phyloP scores from a whole-genome alignment of 495 filamentous ascomycete genomes.

The Rhypophila decipiens region DNA sequence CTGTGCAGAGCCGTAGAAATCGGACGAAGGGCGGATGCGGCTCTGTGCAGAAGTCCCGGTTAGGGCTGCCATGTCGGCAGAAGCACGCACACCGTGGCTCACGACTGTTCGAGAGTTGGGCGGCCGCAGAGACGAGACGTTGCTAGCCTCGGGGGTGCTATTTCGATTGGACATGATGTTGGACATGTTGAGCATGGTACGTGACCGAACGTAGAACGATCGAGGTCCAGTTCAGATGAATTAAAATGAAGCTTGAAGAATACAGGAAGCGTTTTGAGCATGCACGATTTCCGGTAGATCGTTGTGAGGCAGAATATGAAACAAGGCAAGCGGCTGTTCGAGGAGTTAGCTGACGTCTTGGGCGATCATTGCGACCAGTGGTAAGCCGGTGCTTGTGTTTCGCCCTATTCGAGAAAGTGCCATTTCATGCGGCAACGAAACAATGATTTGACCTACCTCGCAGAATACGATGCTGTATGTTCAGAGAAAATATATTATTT shows the following conservation, averaged over 20 bases:
- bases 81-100: constrained; percentile 85
- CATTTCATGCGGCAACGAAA: constrained; percentile 13
- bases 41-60: constrained; percentile 65
- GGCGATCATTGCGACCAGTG: constrained; percentile 19
- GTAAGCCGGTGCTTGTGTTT: constrained; percentile 19
- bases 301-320: constrained; percentile 30
- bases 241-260: constrained; percentile 11
- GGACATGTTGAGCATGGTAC: constrained; percentile 54
- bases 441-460: constrained; percentile 4
- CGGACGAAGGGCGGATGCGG: constrained; percentile 89
- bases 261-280: constrained; percentile 3
- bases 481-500: constrained; percentile 2
- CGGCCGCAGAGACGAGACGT: constrained; percentile 82
- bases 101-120: constrained; percentile 73
- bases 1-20: constrained; percentile 76
- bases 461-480: constrained; percentile 3
- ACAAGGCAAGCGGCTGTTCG: constrained; percentile 23
- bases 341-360: constrained; percentile 21
- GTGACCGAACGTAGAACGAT: constrained; percentile 7
- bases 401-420: constrained; percentile 17
- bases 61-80: constrained; percentile 92
- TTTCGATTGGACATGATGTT: constrained; percentile 85
- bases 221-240: constrained; percentile 3
- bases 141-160: constrained; percentile 86
- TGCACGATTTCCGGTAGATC: constrained; percentile 14